phyloP scores from a whole-genome alignment of 306 rosid genomes.

The Herpetospermum pedunculosum region DNA sequence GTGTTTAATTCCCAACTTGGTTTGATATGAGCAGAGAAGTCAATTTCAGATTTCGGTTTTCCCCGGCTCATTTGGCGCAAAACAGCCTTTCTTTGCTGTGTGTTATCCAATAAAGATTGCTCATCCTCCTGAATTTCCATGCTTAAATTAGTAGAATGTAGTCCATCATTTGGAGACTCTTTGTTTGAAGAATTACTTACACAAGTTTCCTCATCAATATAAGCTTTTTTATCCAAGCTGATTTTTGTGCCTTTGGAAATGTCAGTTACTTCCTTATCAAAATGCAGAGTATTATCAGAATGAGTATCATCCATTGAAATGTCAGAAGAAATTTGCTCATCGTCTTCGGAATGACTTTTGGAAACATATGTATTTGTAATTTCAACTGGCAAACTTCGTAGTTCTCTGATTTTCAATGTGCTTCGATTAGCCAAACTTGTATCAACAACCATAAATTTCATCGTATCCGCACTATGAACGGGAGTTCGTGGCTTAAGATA shows the following conservation, averaged over 20 bases:
- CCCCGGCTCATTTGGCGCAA: background rate
- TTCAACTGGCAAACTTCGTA: conserved; percentile 54
- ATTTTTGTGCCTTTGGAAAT: conserved; percentile 14
- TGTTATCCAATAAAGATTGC: background rate
- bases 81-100: background rate
- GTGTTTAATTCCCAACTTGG: conserved; percentile 35
- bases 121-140: background rate
- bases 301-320: conserved; percentile 24
- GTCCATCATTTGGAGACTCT: conserved; percentile 16
- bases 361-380: conserved; percentile 18
- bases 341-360: conserved; percentile 31
- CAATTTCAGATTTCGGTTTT: background rate
- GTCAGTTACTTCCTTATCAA: conserved; percentile 22
- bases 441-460: conserved; percentile 84
- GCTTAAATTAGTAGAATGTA: conserved; percentile 9
- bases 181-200: conserved; percentile 23
- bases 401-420: conserved; percentile 38
- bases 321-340: conserved; percentile 3
- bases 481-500: conserved; percentile 81
- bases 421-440: conserved; percentile 51
- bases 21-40: conserved; percentile 29
- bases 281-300: conserved; percentile 26
- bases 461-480: conserved; percentile 20
- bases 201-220: conserved; percentile 20
- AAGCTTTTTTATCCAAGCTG: conserved; percentile 14